phyloP scores from a whole-genome alignment of 257 asterid species.

The Plantago major region DNA sequence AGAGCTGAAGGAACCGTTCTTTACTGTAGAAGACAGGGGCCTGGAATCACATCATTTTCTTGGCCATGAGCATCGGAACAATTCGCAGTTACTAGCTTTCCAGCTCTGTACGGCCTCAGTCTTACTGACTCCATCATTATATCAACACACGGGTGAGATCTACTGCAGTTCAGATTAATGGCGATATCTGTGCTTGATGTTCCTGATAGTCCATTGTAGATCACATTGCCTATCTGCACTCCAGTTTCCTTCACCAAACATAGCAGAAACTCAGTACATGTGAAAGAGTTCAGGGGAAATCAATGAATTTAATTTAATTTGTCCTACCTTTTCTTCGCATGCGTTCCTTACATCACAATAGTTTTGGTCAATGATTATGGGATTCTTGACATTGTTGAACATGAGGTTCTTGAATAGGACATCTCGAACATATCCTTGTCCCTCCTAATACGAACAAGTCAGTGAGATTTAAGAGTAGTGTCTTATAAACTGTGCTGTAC shows the following conservation, averaged over 20 bases:
- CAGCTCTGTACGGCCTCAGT: constrained; percentile 19
- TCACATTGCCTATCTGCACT: constrained; percentile 45
- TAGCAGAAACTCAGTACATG: not conserved
- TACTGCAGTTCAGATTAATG: constrained; percentile 54
- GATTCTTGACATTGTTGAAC: constrained; percentile 43
- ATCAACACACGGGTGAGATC: constrained; percentile 34
- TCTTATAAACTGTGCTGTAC: too few relatives aligned
- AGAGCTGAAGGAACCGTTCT: too few relatives aligned
- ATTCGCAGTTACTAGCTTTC: constrained; percentile 29
- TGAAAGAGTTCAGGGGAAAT: not conserved
- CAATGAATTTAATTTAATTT: not conserved
- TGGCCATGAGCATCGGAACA: constrained; percentile 48
- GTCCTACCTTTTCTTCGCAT: constrained; percentile 41
- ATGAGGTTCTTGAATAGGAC: constrained; percentile 40
- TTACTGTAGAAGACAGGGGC: constrained; percentile 31
- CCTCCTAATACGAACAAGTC: constrained; percentile 26
- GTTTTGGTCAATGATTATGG: constrained; percentile 62
- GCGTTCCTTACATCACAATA: constrained; percentile 36
- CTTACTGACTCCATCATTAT: constrained; percentile 38
- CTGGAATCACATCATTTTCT: constrained; percentile 37
- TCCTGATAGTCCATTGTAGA: constrained; percentile 37
- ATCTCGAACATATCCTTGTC: constrained; percentile 42
- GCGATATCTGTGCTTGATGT: constrained; percentile 44
- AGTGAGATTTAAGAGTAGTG: too few relatives aligned
- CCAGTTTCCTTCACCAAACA: constrained; percentile 37